Percentiles rank a stretch among this genome's conserved stretches.
These are phyloP conservation scores for Allomyces javanicus DNA, from an alignment of 192 early-diverging fungal species.

Conservation along the genomic window DNA sequence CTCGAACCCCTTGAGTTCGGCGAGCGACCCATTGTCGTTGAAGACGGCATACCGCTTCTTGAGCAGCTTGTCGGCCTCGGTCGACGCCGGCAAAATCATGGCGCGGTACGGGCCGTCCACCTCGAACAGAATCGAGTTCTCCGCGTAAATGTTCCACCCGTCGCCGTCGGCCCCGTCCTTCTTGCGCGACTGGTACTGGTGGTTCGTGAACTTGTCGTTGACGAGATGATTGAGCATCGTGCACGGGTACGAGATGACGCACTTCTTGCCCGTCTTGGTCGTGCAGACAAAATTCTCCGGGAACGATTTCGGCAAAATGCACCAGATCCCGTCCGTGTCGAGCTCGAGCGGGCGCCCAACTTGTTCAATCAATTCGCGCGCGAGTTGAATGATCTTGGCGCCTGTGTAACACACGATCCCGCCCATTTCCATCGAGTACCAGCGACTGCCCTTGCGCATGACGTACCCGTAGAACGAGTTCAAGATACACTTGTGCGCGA, in stretches of 20 bases:
- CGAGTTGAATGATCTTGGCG: constrained; percentile 91
- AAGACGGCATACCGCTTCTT: constrained; percentile 99
- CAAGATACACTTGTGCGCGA: constrained; percentile 91
- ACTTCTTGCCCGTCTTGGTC: constrained; percentile 49
- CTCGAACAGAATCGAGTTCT: constrained; percentile 98
- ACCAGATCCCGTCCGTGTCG: constrained; percentile 99
- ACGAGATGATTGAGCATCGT: constrained; percentile 96
- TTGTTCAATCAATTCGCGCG: constrained; percentile 73
- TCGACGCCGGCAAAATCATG: constrained; percentile 92
- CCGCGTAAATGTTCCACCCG: constrained; percentile 27
- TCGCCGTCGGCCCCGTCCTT: constrained; percentile 21
- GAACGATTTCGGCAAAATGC: constrained; percentile 75
- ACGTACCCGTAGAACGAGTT: constrained; percentile 98
- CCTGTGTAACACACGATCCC: constrained; percentile 96
- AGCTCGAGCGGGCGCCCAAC: constrained; percentile 86
- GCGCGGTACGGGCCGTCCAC: constrained; percentile 96
- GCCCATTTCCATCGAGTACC: constrained; percentile 99
- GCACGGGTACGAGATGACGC: constrained; percentile 88
- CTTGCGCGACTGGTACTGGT: constrained; percentile 68
- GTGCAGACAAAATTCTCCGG: constrained; percentile 84
- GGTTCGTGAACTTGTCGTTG: constrained; percentile 86
- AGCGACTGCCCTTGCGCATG: constrained; percentile 93
- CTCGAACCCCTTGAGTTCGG: constrained; percentile 97
- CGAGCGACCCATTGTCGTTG: constrained; percentile 78
- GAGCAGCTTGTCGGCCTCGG: constrained; percentile 83